A percentile compares a stretch with the other conserved stretches of the same genome.
These are phyloP conservation scores for Colletotrichum shisoi DNA, from an alignment of 2,329 filamentous ascomycete species.

Conservation along the genomic window DNA sequence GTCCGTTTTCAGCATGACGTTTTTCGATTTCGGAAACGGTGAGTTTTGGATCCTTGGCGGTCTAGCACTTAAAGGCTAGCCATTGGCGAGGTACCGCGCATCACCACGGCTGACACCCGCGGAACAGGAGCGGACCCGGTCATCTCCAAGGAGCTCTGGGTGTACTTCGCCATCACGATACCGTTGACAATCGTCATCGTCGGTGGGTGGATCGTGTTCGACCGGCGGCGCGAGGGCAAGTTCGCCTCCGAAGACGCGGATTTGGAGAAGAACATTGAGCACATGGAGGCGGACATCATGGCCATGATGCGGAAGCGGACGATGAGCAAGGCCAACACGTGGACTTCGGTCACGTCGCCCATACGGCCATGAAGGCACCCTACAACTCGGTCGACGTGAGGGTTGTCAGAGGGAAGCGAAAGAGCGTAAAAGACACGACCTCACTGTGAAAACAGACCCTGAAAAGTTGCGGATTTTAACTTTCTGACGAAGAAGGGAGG, in stretches of 20 bases:
- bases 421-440: not conserved
- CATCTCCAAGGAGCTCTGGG: constrained; percentile 65
- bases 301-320: constrained; percentile 63
- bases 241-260: constrained; percentile 60
- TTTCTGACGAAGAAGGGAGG: constrained; percentile 24
- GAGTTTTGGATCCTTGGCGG: constrained; percentile 38
- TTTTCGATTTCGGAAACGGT: constrained; percentile 68
- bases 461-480: constrained; percentile 2
- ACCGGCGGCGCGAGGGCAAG: constrained; percentile 58
- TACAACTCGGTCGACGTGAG: constrained; percentile 1
- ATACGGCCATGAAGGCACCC: constrained; percentile 34
- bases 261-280: constrained; percentile 63
- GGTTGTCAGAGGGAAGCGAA: constrained; percentile 1
- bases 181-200: constrained; percentile 66
- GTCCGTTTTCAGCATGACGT: constrained; percentile 72
- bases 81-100: not conserved
- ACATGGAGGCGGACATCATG: constrained; percentile 67
- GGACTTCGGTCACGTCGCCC: constrained; percentile 54
- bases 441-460: not conserved
- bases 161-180: constrained; percentile 69
- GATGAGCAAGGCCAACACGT: constrained; percentile 64
- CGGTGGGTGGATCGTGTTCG: constrained; percentile 62
- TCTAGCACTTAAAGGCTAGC: not conserved
- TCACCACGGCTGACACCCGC: not conserved
- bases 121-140: constrained; percentile 49